Percentiles rank a stretch among this genome's conserved stretches.
Evolutionary conservation across 176 grass and related monocot species (phyloP).

Genomic region (Pharus latifolius): DNA sequence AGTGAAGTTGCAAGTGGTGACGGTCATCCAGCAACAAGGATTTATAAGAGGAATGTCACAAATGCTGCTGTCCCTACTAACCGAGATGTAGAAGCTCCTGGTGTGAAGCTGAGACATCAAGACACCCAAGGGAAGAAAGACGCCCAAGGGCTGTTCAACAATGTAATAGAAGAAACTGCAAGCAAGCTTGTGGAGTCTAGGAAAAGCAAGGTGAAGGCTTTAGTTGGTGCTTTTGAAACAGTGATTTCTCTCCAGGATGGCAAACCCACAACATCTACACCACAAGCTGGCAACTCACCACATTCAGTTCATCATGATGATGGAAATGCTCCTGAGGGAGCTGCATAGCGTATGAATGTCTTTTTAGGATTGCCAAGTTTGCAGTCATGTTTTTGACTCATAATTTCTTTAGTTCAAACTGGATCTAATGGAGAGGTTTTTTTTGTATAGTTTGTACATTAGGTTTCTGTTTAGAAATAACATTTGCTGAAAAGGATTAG

Average conservation of each 20-base stretch:
- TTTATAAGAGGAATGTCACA: slow-evolving; percentile 42
- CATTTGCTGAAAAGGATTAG: slow-evolving; percentile 2
- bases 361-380: background rate
- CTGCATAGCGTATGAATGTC: background rate
- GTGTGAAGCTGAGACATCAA: slow-evolving; percentile 62
- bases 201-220: slow-evolving; percentile 96
- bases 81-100: slow-evolving; percentile 29
- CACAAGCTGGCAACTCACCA: slow-evolving; percentile 22
- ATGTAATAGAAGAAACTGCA: slow-evolving; percentile 93
- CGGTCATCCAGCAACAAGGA: slow-evolving; percentile 24
- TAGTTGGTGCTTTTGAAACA: slow-evolving; percentile 92
- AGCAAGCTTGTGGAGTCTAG: slow-evolving; percentile 81
- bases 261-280: slow-evolving; percentile 42
- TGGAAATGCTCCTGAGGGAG: background rate
- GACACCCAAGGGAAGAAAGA: slow-evolving; percentile 75
- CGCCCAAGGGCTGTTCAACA: slow-evolving; percentile 78
- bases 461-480: background rate
- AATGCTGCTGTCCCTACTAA: slow-evolving; percentile 5
- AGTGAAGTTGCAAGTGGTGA: slow-evolving; percentile 23
- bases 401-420: background rate
- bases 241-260: slow-evolving; percentile 92
- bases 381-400: background rate
- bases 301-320: slow-evolving; percentile 11
- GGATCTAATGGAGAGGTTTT: background rate
- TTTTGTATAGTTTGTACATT: slow-evolving; percentile 15